Conservation (phyloP, 257 asterid species). For the Ajuga chamaepitys region DNA sequence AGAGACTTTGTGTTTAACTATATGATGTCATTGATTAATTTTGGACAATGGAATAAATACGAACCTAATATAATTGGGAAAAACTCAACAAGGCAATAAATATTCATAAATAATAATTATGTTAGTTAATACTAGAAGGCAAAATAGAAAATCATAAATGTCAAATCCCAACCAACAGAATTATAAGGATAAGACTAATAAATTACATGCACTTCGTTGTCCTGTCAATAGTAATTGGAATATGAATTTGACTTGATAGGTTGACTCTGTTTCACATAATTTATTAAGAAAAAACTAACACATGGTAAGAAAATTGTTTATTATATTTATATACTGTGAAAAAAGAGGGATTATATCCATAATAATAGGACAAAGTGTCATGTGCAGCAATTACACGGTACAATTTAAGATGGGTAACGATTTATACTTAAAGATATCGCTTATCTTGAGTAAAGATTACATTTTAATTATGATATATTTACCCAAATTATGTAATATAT, state of each 20-base stretch:
- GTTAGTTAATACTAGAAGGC: not conserved
- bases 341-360: too few species aligned
- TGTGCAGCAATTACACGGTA: too few species aligned
- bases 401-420: too few species aligned
- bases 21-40: not conserved
- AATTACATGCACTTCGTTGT: slow-evolving; percentile 6
- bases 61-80: not conserved
- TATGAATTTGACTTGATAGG: slow-evolving; percentile 5
- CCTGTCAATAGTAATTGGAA: slow-evolving; percentile 9
- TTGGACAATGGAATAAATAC: not conserved
- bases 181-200: slow-evolving; percentile 13
- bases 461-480: too few species aligned
- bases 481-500: too few species aligned
- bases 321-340: too few species aligned
- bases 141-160: not conserved
- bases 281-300: too few species aligned
- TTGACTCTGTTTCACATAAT: not conserved
- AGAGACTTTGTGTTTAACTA: not conserved
- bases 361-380: too few species aligned
- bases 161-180: slow-evolving; percentile 18
- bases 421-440: too few species aligned
- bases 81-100: not conserved
- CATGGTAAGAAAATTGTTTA: too few species aligned
- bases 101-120: not conserved
- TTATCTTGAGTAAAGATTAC: too few species aligned